Base-by-base conservation (phyloP, 768 basidiomycete species). In the Pleurotus citrinopileatus region DNA sequence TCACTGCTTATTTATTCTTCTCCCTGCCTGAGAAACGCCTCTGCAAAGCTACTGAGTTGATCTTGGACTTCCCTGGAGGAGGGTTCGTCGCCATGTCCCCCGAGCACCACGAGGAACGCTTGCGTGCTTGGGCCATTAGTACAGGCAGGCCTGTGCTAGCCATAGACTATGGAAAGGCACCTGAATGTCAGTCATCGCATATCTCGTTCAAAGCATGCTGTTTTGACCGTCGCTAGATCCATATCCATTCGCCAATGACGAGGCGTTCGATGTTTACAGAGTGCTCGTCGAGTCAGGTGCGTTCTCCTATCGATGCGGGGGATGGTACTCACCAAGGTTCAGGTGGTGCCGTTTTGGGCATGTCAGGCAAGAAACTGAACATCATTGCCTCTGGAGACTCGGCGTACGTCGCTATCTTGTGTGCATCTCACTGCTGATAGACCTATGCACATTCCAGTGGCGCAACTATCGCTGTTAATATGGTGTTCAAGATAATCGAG, bases 51-150 rank as follows among this genome's bases (percentile, higher is more conserved):
- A 89, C 83, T 8, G 92, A 98, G 61, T 74, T 98, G 20, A 86
- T 98, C 34, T 73, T 98, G 23, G 97, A 98, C 64, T 85, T 91
- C 54, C 96, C 97, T 12, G 97, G 97, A 3, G 97, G 97, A 4
- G 97, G 97, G 0, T 99, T 98, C 67, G 87, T 98, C 46, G 90
- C 93, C 20, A 97, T 98, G 94, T 82, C 80, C 4, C 97, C 97
- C 2, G 89, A 92, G 62, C 94, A 98, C 68, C 97, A 99, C 60
- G 96, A 97, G 70, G 96, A 98, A 65, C 81, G 97, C 12, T 75
- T 98, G 53, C 77, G 91, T 50, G 77, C 79, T 60, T 98, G 97
- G 96, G 89, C 94, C 3, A 72, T 82, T 27, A 77, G 75, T 44
- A 92, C 91, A 0, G 80, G 87, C 10, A 86, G 83, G 63, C 89